Base-by-base conservation (phyloP, 805 yeast species). In the Zygotorulaspora florentina region DNA sequence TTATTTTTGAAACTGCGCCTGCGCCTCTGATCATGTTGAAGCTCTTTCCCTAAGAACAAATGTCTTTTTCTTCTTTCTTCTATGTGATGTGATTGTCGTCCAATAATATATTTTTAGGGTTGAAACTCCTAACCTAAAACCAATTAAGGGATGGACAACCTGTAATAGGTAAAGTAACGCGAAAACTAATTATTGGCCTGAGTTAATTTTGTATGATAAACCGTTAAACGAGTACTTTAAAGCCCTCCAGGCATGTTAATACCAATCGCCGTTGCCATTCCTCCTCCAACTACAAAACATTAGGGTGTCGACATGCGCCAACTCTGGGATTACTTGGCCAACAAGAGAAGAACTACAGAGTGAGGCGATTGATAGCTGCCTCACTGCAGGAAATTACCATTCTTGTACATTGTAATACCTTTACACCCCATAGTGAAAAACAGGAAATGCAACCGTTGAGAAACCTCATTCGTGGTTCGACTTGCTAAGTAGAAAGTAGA, bases 81-180 rank as follows among this genome's bases (percentile, higher is more conserved):
- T 13, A 29, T 29, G n/a, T 13, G 11, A 8, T 27, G 11, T 8
- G 15, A 29, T 13, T 16, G 20, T 33, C 36, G 36, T 33, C 36
- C 16, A 33, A 33, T 33, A 33, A 33, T 33, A 33, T 33, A 29
- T 33, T 33, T 33, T 33, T 33, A 33, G 36, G 36, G 36, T 33
- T 33, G 20, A 33, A 13, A 16, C 16, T 16, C 7, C 20, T 3
- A 33, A 33, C 36, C 20, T n/a, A 16, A 11, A n/a, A 10, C 11
- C 16, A n/a, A n/a, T 10, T n/a, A 10, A 11, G 36, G 20, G 36
- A 33, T 16, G 20, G 16, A 38, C 37, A 38, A 26, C 43, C 47
- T 29, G 27, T 38, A 39, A 33, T 30, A 28, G 47, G 31, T 35
- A 43, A 43, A 39, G 31, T 33, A 39, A 39, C 47, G 47, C 47